Base-by-base conservation (phyloP, 805 yeast species). In the Isabelozyma pseudorhagii region DNA sequence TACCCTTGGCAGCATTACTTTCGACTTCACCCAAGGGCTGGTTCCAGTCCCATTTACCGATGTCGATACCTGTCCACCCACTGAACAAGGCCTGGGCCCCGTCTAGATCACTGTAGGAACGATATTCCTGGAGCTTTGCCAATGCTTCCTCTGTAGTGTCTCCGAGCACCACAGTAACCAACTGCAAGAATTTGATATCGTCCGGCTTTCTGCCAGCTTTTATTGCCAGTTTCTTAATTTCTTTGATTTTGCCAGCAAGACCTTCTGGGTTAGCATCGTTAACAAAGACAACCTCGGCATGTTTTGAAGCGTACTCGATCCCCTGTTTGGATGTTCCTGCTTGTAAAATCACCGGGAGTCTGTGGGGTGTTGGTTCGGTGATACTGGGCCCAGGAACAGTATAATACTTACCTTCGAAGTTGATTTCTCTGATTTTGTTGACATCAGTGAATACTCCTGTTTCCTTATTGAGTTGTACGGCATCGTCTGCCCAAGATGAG, bases 401-500 rank as follows among this genome's bases (percentile, higher is more conserved):
- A 58, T 60, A 75, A 53, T 63, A 66, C 46, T 68, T 63, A 11
- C 80, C 80, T 28, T 67, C 67, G 55, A 63, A 72, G 51, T 74
- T 63, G 43, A 76, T 74, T 45, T 69, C 66, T 53, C 78, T 61
- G 46, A 76, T 68, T 36, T 67, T 65, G 4, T 62, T 63, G 4
- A 78, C 78, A 40, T 73, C 72, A 2, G 76, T 60, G 49, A 63
- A 70, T 2, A 70, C 57, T 2, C 72, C 74, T 14, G 48, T 52
- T 43, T 61, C 45, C 34, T 42, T 50, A 48, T 67, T 69, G 15
- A 56, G 46, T 15, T 59, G 57, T n/a, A 68, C 64, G 3, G 74
- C 72, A 44, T 74, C 79, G 49, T 74, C 79, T 51, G 73, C 64
- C 79, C 78, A 74, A 1, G 78, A 72, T 10, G 73, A 63, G 31